Base-by-base conservation (phyloP, 768 basidiomycete genomes). In the Myochromella boudieri region DNA sequence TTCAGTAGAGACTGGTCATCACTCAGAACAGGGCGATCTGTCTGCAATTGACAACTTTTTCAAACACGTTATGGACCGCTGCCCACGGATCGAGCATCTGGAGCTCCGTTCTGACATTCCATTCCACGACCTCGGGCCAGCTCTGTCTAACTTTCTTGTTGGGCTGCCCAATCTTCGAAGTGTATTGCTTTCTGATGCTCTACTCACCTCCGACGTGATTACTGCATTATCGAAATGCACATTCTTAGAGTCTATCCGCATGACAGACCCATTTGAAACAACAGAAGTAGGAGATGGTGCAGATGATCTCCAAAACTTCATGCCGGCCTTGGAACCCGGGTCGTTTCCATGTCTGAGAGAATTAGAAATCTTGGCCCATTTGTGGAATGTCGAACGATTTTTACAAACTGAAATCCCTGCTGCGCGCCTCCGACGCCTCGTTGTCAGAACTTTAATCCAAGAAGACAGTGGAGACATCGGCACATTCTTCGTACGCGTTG, bases 31-130 rank as follows among this genome's bases (percentile, higher is more conserved):
- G 26, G 48, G 48, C 17, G 53, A 44, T 32, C 26, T 49, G 36
- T 49, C 44, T 42, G 53, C 48, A 18, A 46, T 54, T 12, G 41
- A 40, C 41, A 47, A 50, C 31, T 54, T 54, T 27, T 54, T 54
- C 37, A 42, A 45, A 17, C 41, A 54, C 7, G 48, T 54, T n/a
- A 26, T 41, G 2, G 22, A 38, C 24, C 48, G 44, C 25, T 54
- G 36, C 27, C 40, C 48, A 15, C 37, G 32, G 31, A 46, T 54
- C 29, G 48, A 54, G 37, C 34, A 38, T 24, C 37, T 54, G 6
- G 41, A 49, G 12, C 47, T 54, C 18, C 36, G 29, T 10, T 43
- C 53, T 24, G 34, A 47, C 9, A 46, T 50, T 17, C 20, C 31
- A 14, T 49, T 49, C 38, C 51, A 31, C 32, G 37, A 45, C 17